Evolutionary conservation across 2,329 filamentous ascomycete species (phyloP).

Genomic region (Xylaria sp.): DNA sequence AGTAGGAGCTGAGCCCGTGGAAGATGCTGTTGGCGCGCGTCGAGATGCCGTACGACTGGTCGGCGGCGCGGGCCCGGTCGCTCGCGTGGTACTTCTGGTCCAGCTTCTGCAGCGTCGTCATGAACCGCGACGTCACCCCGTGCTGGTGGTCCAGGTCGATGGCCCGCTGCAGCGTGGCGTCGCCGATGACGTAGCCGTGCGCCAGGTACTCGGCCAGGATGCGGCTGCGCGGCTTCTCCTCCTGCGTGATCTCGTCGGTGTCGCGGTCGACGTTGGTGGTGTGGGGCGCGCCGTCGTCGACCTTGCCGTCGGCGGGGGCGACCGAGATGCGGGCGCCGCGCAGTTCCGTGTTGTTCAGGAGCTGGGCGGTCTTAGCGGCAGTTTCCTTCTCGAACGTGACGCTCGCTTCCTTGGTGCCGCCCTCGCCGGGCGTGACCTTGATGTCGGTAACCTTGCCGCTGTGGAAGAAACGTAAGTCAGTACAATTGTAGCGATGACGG

Average conservation of each 20-base stretch:
- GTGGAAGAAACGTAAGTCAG: conserved; percentile 13
- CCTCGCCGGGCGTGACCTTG: conserved; percentile 67
- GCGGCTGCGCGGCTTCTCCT: conserved; percentile 93
- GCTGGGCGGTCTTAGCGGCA: conserved; percentile 92
- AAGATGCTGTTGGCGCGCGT: conserved; percentile 68
- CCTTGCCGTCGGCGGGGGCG: conserved; percentile 66
- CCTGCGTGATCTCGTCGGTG: conserved; percentile 78
- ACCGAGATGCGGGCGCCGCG: conserved; percentile 82
- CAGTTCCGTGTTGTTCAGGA: conserved; percentile 95
- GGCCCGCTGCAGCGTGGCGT: conserved; percentile 75
- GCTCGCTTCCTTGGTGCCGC: conserved; percentile 78
- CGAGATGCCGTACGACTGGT: conserved; percentile 81
- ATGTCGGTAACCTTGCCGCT: conserved; percentile 91
- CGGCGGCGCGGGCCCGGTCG: conserved; percentile 81
- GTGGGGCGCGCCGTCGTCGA: conserved; percentile 60
- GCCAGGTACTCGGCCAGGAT: conserved; percentile 97
- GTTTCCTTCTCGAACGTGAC: conserved; percentile 97
- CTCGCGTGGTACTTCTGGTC: conserved; percentile 86
- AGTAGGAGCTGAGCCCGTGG: conserved; percentile 79
- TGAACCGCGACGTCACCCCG: conserved; percentile 81
- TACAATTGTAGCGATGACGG: conserved; percentile 3
- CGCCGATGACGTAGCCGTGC: conserved; percentile 84
- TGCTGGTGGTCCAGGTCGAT: conserved; percentile 90
- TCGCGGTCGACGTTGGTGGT: conserved; percentile 59
- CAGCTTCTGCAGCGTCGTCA: conserved; percentile 72